Evolutionary conservation across 1,284 basidiomycete species (phyloP), one percentile per base, ranked within the genome.

Genomic region (Macrocystidia cucumis): DNA sequence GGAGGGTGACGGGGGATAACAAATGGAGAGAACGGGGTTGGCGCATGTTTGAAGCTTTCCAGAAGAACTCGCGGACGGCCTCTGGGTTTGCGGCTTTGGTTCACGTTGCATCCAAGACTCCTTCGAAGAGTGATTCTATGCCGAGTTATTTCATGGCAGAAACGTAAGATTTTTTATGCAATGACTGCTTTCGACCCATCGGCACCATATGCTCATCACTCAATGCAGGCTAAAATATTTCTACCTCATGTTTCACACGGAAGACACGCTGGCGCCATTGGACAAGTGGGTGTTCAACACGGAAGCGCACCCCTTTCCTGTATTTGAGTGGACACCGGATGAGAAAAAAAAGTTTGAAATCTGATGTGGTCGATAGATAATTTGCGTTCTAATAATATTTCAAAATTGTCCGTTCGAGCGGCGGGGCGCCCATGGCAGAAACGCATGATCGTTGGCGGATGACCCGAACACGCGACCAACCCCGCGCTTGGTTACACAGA

Each of bases 281-380:
- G 74, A 83, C 43, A 57, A 72, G 43, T 90, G 82, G 74, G 83
- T 90, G 20, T 82, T 91, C 54, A 91, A 90, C 52, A 92, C 89
- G 3, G 90, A 90, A 56, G 85, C 84, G 3, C 86, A 90, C 48
- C 77, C 83, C 1, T 58, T 89, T 5, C 85, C 84, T 3, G 62
- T 84, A n/a, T 85, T 87, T 48, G 52, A 69, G 35, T 86, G 78
- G 82, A 70, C 66, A 9, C 48, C 55, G 29, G 52, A 59, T 40
- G 72, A 79, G 50, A 65, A 59, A 35, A 44, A 49, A 37, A 50
- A 46, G 35, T 70, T 68, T 47, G 52, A 52, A 22, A 54, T 63
- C n/a, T 39, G 39, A 14, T 22, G 6, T 2, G 11, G 11, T 18
- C 17, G 8, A 17, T 14, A 20, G 17, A 32, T 32, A 17, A 17